Evolutionary conservation across 305 asterid genomes (phyloP).

Genomic region (Striga hermonthica): DNA sequence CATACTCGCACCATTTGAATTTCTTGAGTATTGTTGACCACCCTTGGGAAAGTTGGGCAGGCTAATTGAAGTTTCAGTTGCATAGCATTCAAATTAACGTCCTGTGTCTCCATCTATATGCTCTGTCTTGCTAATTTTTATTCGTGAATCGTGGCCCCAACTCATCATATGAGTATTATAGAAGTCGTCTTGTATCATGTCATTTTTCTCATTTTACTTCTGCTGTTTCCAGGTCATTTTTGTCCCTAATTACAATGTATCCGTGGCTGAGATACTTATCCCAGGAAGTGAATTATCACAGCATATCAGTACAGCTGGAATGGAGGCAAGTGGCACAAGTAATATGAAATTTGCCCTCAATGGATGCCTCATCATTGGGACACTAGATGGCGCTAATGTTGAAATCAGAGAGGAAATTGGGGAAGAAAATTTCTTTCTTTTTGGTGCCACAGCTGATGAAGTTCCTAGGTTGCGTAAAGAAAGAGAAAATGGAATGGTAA

Average conservation of each 20-base stretch:
- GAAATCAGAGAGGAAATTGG: slow-evolving; percentile 98
- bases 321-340: slow-evolving; percentile 99
- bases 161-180: not conserved
- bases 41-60: too few relatives aligned
- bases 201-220: not conserved
- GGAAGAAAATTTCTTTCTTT: slow-evolving; percentile 81
- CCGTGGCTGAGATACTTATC: slow-evolving; percentile 97
- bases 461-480: slow-evolving; percentile 86
- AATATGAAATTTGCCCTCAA: slow-evolving; percentile 98
- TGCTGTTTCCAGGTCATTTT: slow-evolving; percentile 65
- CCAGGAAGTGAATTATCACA: slow-evolving; percentile 99
- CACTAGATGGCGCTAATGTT: slow-evolving; percentile 97
- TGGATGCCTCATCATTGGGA: slow-evolving; percentile 97
- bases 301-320: slow-evolving; percentile 98
- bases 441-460: slow-evolving; percentile 92
- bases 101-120: too few relatives aligned
- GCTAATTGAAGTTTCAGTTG: not conserved
- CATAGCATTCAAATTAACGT: slow-evolving; percentile 17
- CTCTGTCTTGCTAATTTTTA: slow-evolving; percentile 5
- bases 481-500: slow-evolving; percentile 89
- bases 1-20: too few relatives aligned
- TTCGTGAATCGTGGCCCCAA: slow-evolving; percentile 8
- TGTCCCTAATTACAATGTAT: slow-evolving; percentile 95
- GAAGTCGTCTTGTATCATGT: slow-evolving; percentile 3
- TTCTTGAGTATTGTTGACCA: too few relatives aligned